Conservation (phyloP, 2,329 filamentous ascomycete species). For the Eutypella sp. region DNA sequence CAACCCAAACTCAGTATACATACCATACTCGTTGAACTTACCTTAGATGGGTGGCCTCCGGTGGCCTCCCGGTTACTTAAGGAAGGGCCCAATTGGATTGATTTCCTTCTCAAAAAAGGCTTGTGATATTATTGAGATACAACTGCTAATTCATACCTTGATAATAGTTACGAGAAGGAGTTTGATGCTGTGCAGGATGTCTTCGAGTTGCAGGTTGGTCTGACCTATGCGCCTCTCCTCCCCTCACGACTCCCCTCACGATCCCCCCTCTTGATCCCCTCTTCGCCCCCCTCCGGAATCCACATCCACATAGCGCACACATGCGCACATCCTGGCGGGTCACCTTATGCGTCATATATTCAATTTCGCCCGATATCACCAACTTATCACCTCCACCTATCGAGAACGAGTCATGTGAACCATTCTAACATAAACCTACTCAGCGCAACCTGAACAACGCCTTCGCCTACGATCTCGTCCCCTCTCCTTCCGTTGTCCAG, state of each 20-base stretch:
- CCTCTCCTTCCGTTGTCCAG: conserved; percentile 82
- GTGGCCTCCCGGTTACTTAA: too few relatives aligned
- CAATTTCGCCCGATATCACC: too few relatives aligned
- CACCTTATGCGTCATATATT: conserved; percentile 16
- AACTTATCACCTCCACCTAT: too few relatives aligned
- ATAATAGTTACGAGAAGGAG: conserved; percentile 92
- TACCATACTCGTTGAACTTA: too few relatives aligned
- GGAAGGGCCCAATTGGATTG: conserved; percentile 19
- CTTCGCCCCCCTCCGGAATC: not conserved
- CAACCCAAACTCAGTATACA: too few relatives aligned
- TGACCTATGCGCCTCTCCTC: conserved; percentile 9
- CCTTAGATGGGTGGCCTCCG: too few relatives aligned
- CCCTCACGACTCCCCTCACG: too few relatives aligned
- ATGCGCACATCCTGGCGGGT: conserved; percentile 1
- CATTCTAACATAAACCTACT: conserved; percentile 12
- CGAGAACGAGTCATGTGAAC: too few relatives aligned
- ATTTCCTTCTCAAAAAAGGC: too few relatives aligned
- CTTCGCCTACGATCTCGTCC: conserved; percentile 99
- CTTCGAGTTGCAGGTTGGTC: conserved; percentile 94
- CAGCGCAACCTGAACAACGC: conserved; percentile 79
- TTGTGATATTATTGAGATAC: too few relatives aligned
- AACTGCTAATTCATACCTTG: conserved; percentile 34
- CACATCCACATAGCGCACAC: not conserved
- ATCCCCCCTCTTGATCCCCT: conserved; percentile 4
- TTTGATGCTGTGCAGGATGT: conserved; percentile 97